Evolutionary conservation across 2,329 filamentous ascomycete genomes (phyloP).

Genomic region (Knoxdaviesia capensis): DNA sequence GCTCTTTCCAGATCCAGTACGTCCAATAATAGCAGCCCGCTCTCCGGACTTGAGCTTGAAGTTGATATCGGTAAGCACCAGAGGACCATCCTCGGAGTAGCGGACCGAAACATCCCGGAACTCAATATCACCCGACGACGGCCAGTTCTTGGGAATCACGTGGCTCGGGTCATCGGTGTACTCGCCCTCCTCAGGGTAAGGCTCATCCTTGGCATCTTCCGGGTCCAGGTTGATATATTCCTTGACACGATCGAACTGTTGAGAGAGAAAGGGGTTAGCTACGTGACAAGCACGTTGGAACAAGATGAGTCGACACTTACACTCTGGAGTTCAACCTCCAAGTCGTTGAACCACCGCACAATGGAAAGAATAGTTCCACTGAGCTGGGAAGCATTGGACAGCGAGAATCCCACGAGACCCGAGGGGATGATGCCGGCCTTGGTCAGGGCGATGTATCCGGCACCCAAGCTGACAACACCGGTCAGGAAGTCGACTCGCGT

Average conservation of each 20-base stretch:
- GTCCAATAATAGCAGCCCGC: constrained; percentile 52
- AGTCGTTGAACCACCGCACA: constrained; percentile 22
- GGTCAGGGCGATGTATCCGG: constrained; percentile 20
- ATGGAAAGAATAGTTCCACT: constrained; percentile 21
- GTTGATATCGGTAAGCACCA: constrained; percentile 20
- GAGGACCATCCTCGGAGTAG: constrained; percentile 15
- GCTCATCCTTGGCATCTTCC: constrained; percentile 13
- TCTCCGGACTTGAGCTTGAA: constrained; percentile 34
- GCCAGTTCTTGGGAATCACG: constrained; percentile 13
- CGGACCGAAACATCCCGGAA: constrained; percentile 17
- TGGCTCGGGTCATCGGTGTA: constrained; percentile 10
- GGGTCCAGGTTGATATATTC: constrained; percentile 16
- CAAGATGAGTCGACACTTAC: constrained; percentile 8
- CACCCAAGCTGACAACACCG: constrained; percentile 19
- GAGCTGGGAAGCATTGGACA: constrained; percentile 22
- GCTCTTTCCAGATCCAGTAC: constrained; percentile 57
- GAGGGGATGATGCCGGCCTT: constrained; percentile 17
- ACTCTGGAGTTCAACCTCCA: constrained; percentile 26
- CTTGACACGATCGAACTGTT: constrained; percentile 15
- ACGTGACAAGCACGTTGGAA: constrained; percentile 4
- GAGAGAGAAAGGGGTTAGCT: too few relatives aligned
- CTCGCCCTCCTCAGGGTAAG: constrained; percentile 9
- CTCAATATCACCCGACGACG: constrained; percentile 14
- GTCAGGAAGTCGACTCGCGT: constrained; percentile 23
- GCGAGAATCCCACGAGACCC: constrained; percentile 26